phyloP scores from a whole-genome alignment of 129 eudicot genomes.

The Heracleum sosnowskyi region DNA sequence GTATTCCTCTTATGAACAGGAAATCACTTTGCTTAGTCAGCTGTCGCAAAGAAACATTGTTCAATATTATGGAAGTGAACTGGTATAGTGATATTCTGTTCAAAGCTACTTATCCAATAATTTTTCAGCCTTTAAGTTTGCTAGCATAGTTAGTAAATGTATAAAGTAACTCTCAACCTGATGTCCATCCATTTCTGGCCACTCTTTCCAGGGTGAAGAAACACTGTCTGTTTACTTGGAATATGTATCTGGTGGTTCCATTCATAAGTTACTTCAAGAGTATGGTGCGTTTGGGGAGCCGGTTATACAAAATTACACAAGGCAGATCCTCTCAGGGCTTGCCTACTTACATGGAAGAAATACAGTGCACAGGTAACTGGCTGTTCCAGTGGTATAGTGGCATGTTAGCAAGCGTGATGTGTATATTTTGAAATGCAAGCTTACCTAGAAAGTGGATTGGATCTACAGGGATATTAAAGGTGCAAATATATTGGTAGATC shows the following conservation, averaged over 20 bases:
- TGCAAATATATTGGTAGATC: conserved; percentile 89
- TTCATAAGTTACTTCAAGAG: conserved; percentile 81
- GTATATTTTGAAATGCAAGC: background rate
- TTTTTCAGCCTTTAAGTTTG: background rate
- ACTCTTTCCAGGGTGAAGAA: conserved; percentile 52
- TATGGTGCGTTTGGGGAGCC: conserved; percentile 86
- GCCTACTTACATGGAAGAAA: conserved; percentile 76
- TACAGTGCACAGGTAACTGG: conserved; percentile 78
- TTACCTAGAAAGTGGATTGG: too few species aligned
- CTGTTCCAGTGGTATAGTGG: background rate
- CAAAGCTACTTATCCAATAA: background rate
- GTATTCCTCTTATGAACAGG: conserved; percentile 40
- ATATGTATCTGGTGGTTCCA: conserved; percentile 91
- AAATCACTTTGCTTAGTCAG: conserved; percentile 63
- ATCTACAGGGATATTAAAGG: conserved; percentile 87
- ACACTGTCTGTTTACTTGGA: conserved; percentile 82
- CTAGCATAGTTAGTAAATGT: background rate
- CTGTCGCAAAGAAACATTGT: conserved; percentile 81
- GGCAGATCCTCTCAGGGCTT: conserved; percentile 78
- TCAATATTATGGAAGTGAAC: conserved; percentile 80
- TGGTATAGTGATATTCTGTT: conserved; percentile 34
- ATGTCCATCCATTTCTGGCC: background rate
- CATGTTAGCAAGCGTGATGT: background rate
- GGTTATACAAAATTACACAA: conserved; percentile 84
- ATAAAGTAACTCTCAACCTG: background rate